phyloP scores from a whole-genome alignment of 2,329 filamentous ascomycete genomes.

The Epichloe amarillans region DNA sequence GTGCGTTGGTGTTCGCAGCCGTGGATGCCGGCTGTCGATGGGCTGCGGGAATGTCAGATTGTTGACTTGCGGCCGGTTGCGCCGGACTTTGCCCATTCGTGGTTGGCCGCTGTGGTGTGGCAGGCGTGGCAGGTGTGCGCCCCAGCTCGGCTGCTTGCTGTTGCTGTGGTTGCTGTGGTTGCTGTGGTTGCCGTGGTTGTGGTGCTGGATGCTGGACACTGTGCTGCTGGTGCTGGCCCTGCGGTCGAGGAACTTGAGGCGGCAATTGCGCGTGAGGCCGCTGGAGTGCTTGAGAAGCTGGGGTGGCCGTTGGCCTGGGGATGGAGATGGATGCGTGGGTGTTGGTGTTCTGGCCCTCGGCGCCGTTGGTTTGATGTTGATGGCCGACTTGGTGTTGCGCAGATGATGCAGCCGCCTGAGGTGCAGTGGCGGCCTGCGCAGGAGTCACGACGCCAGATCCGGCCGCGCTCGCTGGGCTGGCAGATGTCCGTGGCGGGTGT shows the following conservation, averaged over 20 bases:
- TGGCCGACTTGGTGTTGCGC: constrained; percentile 2
- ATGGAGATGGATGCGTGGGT: not conserved
- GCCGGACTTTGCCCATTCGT: not conserved
- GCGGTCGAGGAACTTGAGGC: constrained; percentile 9
- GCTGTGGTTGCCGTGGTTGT: constrained; percentile 8
- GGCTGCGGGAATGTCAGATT: not conserved
- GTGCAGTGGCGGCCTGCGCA: constrained; percentile 18
- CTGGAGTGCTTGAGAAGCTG: constrained; percentile 16
- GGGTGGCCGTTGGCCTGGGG: constrained; percentile 3
- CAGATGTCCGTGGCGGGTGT: constrained; percentile 20
- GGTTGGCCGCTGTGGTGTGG: not conserved
- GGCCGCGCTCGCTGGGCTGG: constrained; percentile 13
- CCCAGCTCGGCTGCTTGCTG: constrained; percentile 9
- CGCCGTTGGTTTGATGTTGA: not conserved
- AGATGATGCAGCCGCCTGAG: constrained; percentile 8
- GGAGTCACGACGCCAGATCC: constrained; percentile 20
- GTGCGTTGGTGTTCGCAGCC: not conserved
- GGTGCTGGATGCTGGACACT: constrained; percentile 3
- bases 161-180: constrained; percentile 3
- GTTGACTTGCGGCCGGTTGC: not conserved
- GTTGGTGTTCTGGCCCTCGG: not conserved
- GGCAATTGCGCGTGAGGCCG: constrained; percentile 17
- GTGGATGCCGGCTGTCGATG: not conserved
- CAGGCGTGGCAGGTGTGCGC: not conserved
- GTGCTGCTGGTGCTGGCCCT: constrained; percentile 11